These are phyloP conservation scores for Epichloe glyceriae DNA, from an alignment of 2,329 filamentous ascomycete species.

Conservation along the genomic window DNA sequence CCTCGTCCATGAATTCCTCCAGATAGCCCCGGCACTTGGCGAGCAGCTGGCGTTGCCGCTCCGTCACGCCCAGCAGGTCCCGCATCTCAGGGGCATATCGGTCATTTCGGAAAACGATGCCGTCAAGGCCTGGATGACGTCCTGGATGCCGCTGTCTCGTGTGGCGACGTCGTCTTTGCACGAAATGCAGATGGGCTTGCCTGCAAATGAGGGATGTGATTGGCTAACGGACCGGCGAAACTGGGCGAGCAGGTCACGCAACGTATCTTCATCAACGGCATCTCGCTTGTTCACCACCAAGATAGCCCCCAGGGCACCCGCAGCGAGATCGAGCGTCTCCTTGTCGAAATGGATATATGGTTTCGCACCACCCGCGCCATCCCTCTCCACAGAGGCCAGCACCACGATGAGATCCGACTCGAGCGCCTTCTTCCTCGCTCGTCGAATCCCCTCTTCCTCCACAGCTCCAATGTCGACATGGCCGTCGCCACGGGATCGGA, in stretches of 20 bases:
- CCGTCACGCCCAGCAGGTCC: slow-evolving; percentile 80
- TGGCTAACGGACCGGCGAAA: slow-evolving; percentile 21
- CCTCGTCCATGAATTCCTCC: slow-evolving; percentile 56
- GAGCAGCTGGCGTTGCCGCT: slow-evolving; percentile 75
- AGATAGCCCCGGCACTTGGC: slow-evolving; percentile 59
- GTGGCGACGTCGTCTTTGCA: slow-evolving; percentile 44
- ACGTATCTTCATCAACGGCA: slow-evolving; percentile 21
- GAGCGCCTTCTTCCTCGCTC: slow-evolving; percentile 67
- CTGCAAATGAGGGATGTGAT: slow-evolving; percentile 14
- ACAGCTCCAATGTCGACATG: slow-evolving; percentile 48
- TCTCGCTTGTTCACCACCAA: slow-evolving; percentile 54
- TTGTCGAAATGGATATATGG: slow-evolving; percentile 36
- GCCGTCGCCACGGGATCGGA: slow-evolving; percentile 38
- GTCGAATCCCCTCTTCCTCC: slow-evolving; percentile 80
- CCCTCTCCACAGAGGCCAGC: slow-evolving; percentile 58
- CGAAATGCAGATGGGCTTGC: slow-evolving; percentile 44
- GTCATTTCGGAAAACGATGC: slow-evolving; percentile 59
- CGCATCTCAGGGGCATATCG: slow-evolving; percentile 57
- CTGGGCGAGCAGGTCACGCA: slow-evolving; percentile 24
- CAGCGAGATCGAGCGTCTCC: slow-evolving; percentile 42
- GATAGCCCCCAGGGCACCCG: slow-evolving; percentile 33
- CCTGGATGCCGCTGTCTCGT: slow-evolving; percentile 51
- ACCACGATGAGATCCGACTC: slow-evolving; percentile 79
- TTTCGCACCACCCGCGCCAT: slow-evolving; percentile 15
- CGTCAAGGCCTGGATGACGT: slow-evolving; percentile 55